A percentile compares a stretch with the other conserved stretches of the same genome.
Conservation (phyloP, 352 stramenopile genomes). For the Globisporangium carolinianum region DNA sequence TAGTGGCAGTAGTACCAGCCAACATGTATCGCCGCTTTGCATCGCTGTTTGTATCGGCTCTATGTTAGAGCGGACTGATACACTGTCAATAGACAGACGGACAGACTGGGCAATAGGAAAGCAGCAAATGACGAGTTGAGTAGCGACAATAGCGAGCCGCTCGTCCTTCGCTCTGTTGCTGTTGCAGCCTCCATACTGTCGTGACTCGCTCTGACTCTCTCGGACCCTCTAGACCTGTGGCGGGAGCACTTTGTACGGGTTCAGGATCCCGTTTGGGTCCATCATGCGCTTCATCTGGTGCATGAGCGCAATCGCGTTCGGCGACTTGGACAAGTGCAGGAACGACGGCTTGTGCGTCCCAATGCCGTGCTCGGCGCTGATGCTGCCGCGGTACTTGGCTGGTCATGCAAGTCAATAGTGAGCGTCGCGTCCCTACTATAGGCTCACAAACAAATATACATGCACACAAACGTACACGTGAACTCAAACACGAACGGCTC, state of each 20-base stretch:
- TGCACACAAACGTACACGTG: constrained; percentile 38
- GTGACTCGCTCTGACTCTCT: neutral
- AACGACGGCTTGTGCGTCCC: constrained; percentile 91
- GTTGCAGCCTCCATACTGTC: too few species aligned
- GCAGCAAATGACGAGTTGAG: too few species aligned
- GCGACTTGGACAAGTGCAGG: constrained; percentile 82
- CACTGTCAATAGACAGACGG: too few species aligned
- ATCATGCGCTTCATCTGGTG: constrained; percentile 90
- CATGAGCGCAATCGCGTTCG: constrained; percentile 88
- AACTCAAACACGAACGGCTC: constrained; percentile 82
- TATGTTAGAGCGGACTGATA: too few species aligned
- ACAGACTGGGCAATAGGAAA: too few species aligned
- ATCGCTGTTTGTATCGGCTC: too few species aligned
- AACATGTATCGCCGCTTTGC: neutral
- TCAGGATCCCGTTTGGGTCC: constrained; percentile 95
- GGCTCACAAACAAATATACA: neutral
- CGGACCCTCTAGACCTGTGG: too few species aligned
- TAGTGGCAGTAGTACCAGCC: neutral
- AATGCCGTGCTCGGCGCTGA: constrained; percentile 97
- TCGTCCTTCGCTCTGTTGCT: too few species aligned
- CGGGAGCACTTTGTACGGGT: constrained; percentile 93
- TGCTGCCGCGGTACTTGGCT: constrained; percentile 87
- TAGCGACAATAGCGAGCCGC: too few species aligned
- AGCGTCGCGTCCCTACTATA: neutral
- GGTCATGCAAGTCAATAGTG: neutral